These are phyloP conservation scores for Sanghuangporus weigelae DNA, from an alignment of 1,284 basidiomycete species.

Conservation along the genomic window DNA sequence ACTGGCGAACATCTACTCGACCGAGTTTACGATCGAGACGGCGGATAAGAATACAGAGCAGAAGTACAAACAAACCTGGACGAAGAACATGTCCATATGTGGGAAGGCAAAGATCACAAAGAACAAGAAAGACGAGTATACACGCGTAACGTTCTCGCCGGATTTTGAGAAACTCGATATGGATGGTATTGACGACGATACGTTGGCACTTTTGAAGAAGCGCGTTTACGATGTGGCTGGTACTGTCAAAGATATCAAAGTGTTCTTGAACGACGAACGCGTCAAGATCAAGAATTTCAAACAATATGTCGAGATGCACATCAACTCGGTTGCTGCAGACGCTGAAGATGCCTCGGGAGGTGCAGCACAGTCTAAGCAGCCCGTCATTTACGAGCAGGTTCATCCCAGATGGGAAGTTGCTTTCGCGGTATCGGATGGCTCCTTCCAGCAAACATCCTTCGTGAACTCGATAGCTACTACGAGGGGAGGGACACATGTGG, in stretches of 20 bases:
- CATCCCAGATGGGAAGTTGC: constrained; percentile 92
- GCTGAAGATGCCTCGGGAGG: constrained; percentile 66
- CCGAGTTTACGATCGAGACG: constrained; percentile 96
- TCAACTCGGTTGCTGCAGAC: constrained; percentile 65
- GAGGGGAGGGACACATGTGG: constrained; percentile 96
- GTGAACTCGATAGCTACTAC: constrained; percentile 97
- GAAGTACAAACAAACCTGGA: constrained; percentile 97
- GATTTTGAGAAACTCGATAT: constrained; percentile 93
- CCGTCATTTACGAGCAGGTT: constrained; percentile 80
- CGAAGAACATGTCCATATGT: constrained; percentile 88
- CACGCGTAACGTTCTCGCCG: constrained; percentile 92
- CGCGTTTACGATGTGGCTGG: constrained; percentile 98
- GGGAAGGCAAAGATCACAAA: constrained; percentile 91
- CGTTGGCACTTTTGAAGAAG: constrained; percentile 84
- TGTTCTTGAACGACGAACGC: constrained; percentile 88
- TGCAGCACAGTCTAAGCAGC: constrained; percentile 69
- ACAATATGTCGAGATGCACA: constrained; percentile 95
- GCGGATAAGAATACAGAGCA: constrained; percentile 84
- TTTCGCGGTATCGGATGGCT: constrained; percentile 89
- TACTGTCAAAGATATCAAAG: constrained; percentile 90
- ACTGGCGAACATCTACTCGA: constrained; percentile 97
- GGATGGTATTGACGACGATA: constrained; percentile 89
- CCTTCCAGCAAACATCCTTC: constrained; percentile 93
- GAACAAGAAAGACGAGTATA: constrained; percentile 87
- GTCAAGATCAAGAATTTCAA: constrained; percentile 96